Base-by-base conservation (phyloP, 768 basidiomycete species). In the Russula sp. region DNA sequence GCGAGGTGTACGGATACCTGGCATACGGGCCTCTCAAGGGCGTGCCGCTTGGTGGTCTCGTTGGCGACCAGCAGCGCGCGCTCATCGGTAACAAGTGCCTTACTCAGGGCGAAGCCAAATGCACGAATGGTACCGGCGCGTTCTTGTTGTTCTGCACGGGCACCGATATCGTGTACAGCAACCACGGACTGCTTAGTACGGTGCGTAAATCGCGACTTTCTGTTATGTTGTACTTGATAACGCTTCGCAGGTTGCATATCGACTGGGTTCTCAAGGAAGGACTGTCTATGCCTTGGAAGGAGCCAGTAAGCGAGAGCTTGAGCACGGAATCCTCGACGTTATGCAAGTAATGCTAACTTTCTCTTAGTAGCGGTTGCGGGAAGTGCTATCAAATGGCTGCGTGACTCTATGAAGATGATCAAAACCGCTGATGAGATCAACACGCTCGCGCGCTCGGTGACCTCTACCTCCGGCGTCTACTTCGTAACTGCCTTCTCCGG, bases 61-160 rank as follows among this genome's bases (percentile, higher is more conserved):
- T 96, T 9, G 97, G 97, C n/a, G 97, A 99, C 73, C 97, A 99
- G 77, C 97, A 99, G 74, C 96, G 90, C 7, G 96, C 96, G 26
- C 79, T 99, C 26, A 85, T 98, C 57, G 97, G 96, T 0, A 98
- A 99, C 79, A 98, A 97, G 75, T 98, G 97, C 72, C 75, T 99
- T 59, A 79, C 72, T n/a, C 80, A 84, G 68, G 96, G 96, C 20
- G 90, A 98, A 74, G 96, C 95, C 2, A 99, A 99, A 77, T 97
- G 94, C 76, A 99, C 97, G 5, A 98, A 96, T 70, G 96, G 96
- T 28, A 98, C 96, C 1, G 96, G 97, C 34, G 94, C 94, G 42
- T 99, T 99, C 80, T 79, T 98, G 68, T 78, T 99, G 32, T 98
- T 97, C 81, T 92, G 91, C 77, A 98, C 97, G 1, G 97, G 96